Conservation (phyloP, 768 basidiomycete species). For the Lactifluus piperatus region DNA sequence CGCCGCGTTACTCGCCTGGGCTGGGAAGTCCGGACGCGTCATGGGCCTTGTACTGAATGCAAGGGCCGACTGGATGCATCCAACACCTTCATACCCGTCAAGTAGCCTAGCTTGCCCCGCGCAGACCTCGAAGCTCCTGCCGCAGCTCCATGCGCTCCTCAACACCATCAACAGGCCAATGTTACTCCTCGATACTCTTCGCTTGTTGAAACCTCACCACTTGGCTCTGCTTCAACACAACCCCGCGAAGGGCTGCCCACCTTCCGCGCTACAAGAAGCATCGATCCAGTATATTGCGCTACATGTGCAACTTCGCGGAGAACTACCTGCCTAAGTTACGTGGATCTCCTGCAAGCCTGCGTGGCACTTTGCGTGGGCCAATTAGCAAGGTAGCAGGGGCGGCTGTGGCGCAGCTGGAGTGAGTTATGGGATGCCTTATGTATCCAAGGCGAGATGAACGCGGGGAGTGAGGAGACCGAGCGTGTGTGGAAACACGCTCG, state of each 20-base stretch:
- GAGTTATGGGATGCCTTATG: conserved; percentile 69
- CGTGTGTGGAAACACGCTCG: conserved; percentile 66
- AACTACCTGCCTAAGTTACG: conserved; percentile 63
- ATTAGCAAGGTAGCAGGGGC: conserved; percentile 47
- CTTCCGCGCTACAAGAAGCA: conserved; percentile 57
- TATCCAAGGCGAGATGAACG: conserved; percentile 37
- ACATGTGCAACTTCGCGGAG: conserved; percentile 58
- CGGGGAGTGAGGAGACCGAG: conserved; percentile 58
- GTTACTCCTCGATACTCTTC: conserved; percentile 62
- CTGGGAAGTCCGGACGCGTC: conserved; percentile 17
- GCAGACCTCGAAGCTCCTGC: conserved; percentile 50
- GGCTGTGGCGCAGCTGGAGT: conserved; percentile 60
- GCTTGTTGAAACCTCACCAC: conserved; percentile 63
- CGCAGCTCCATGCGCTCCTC: conserved; percentile 48
- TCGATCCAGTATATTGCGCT: conserved; percentile 73
- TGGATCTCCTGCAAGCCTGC: conserved; percentile 51
- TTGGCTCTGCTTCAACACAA: conserved; percentile 59
- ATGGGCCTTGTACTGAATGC: conserved; percentile 23
- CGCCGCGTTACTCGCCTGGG: conserved; percentile 16
- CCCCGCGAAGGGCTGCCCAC: conserved; percentile 55
- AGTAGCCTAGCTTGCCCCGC: conserved; percentile 44
- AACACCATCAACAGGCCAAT: conserved; percentile 52
- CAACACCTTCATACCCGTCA: conserved; percentile 43
- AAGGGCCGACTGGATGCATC: conserved; percentile 25
- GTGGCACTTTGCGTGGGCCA: conserved; percentile 42